A percentile compares a stretch with the other conserved stretches of the same genome.
These are phyloP conservation scores for Asparagopsis taxiformis DNA, from an alignment of 31 red algal species.

Conservation along the genomic window DNA sequence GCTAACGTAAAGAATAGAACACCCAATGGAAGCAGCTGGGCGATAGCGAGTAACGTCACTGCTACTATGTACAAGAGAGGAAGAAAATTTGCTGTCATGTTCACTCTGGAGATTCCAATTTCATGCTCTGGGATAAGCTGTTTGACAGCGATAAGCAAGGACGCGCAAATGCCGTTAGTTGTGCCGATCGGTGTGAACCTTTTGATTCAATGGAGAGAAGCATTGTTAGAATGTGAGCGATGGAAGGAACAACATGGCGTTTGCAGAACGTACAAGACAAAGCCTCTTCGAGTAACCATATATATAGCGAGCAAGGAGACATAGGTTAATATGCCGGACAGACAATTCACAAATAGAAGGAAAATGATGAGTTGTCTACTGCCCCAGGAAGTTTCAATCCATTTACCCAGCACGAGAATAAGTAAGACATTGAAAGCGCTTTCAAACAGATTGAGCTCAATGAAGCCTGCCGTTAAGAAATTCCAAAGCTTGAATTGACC, in stretches of 20 bases:
- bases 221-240: neutral
- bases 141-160: constrained; percentile 54
- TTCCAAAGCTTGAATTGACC: constrained; percentile 56
- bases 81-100: constrained; percentile 32
- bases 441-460: constrained; percentile 18
- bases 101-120: constrained; percentile 10
- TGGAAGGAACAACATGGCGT: neutral
- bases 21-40: constrained; percentile 11
- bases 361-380: constrained; percentile 6
- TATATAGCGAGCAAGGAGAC: constrained; percentile 16
- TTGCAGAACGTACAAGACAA: constrained; percentile 27
- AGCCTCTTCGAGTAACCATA: constrained; percentile 4
- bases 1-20: constrained; percentile 14
- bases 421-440: constrained; percentile 10
- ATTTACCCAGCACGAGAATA: constrained; percentile 9
- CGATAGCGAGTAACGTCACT: neutral
- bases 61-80: constrained; percentile 22
- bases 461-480: constrained; percentile 37
- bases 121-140: constrained; percentile 54
- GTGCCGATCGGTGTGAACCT: constrained; percentile 67
- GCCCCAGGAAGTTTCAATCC: constrained; percentile 28
- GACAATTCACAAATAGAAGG: constrained; percentile 19
- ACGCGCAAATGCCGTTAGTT: constrained; percentile 44
- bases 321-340: constrained; percentile 19
- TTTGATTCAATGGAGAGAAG: neutral